Evolutionary conservation across 495 filamentous ascomycete genomes (phyloP), one percentile per base, ranked within the genome.

Genomic region (Xylaria grammica): DNA sequence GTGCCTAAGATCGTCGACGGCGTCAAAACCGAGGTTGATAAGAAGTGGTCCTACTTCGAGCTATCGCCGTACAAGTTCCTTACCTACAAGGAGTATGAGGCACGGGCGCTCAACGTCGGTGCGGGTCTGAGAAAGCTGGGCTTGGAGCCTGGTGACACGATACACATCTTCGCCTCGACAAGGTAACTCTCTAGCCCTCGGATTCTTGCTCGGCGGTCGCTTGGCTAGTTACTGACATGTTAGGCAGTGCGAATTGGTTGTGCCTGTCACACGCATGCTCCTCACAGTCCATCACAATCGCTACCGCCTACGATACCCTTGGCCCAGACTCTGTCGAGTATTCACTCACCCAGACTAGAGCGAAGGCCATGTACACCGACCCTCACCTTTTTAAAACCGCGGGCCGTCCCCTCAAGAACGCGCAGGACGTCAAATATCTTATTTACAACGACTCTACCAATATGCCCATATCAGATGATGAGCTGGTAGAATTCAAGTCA

Each of bases 1-100:
- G 76, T 89, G n/a, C 83, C 85, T 75, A 89, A 89, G 77, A 73
- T 85, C n/a, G 76, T 89, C 44, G 85, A 89, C 67, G 88, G 88
- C 61, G 75, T 86, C 74, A 79, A 84, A 72, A 73, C 74, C 46
- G 78, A 86, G 74, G 82, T 87, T 4, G 85, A 89, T 40, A 90
- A 90, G 77, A 80, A 87, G 65, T 90, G 88, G 88, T 84, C 80
- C 4, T 89, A 84, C 74, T 90, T 85, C 66, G 88, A 90, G 78
- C 77, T 90, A 38, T 83, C 82, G 54, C 75, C 77, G 15, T 90
- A 87, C 77, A 70, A 75, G 11, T 90, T 83, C 75, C 66, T 84
- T 65, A 88, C 83, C 44, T 90, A 87, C 75, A 75, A 74, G 48
- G 86, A 90, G 72, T 88, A 88, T 69, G 85, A 85, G 72, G 77